A percentile compares a stretch with the other conserved stretches of the same genome.
Conservation (phyloP, 352 stramenopile genomes). For the Phytopythium aichiense region DNA sequence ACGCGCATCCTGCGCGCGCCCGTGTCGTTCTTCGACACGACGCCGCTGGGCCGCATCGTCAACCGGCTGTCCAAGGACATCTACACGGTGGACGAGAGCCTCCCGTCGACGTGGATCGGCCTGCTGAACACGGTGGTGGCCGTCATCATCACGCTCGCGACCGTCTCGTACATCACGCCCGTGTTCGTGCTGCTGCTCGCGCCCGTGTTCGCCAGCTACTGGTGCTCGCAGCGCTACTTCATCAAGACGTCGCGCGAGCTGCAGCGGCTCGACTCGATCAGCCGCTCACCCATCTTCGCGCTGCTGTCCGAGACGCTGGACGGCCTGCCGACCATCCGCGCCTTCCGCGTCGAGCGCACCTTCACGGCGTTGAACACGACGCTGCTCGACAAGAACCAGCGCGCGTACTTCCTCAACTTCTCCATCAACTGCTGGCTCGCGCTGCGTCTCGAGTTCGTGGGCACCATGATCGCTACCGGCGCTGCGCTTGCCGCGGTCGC, state of each 20-base stretch:
- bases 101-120: constrained; percentile 37
- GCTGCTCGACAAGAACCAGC: constrained; percentile 57
- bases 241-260: constrained; percentile 89
- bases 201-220: constrained; percentile 53
- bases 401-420: constrained; percentile 64
- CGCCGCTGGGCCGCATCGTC: constrained; percentile 53
- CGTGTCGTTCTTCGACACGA: constrained; percentile 71
- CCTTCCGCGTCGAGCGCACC: constrained; percentile 41
- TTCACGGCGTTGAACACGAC: constrained; percentile 41
- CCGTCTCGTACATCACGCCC: constrained; percentile 51
- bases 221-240: constrained; percentile 87
- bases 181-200: constrained; percentile 53
- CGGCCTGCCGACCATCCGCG: constrained; percentile 92
- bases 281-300: constrained; percentile 90
- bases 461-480: constrained; percentile 41
- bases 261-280: constrained; percentile 94
- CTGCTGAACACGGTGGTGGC: constrained; percentile 50
- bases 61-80: constrained; percentile 66
- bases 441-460: constrained; percentile 59
- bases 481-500: constrained; percentile 43
- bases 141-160: constrained; percentile 40
- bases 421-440: constrained; percentile 67
- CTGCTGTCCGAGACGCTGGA: constrained; percentile 93
- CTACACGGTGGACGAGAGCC: constrained; percentile 58
- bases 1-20: constrained; percentile 52